A percentile compares a stretch with the other conserved stretches of the same genome.
Conservation (phyloP, 176 grass and related monocot species). For the Zea mays region Zm-B73-REFERENCE-NAM-5.0 NC_050103.1:155845501-155846000, state of each 20-base stretch:
- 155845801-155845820: slow-evolving; percentile 41
- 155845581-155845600: background rate
- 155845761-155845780: slow-evolving; percentile 42
- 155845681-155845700: slow-evolving; percentile 48
- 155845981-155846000: background rate
- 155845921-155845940: slow-evolving; percentile 35
- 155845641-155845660: background rate
- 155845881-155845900: slow-evolving; percentile 23
- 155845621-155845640: background rate
- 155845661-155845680: slow-evolving; percentile 30
- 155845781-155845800: background rate
- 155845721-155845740: slow-evolving; percentile 29
- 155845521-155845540: slow-evolving; percentile 13
- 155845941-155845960: slow-evolving; percentile 38
- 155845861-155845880: too few relatives aligned
- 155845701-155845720: background rate
- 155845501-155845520: background rate
- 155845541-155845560: slow-evolving; percentile 29
- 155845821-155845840: slow-evolving; percentile 35
- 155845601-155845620: slow-evolving; percentile 49
- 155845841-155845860: slow-evolving; percentile 51
- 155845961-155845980: too few relatives aligned
- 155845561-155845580: background rate
- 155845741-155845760: slow-evolving; percentile 31
- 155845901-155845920: slow-evolving; percentile 52